Conservation (phyloP, 495 filamentous ascomycete genomes). For the Penicillium pancosmium region DNA sequence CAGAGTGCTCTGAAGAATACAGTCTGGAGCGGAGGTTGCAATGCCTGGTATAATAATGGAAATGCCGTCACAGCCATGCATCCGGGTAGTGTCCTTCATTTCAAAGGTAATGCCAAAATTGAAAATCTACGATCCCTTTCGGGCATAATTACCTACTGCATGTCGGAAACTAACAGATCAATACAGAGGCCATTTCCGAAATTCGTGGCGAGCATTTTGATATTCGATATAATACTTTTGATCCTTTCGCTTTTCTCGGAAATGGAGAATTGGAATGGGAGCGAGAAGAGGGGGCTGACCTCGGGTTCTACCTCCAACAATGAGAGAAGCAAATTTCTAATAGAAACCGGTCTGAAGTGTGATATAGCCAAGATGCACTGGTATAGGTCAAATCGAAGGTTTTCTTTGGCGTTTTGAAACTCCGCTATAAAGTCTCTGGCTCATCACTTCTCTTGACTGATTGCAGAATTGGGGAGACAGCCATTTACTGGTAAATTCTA, state of each 20-base stretch:
- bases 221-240: not conserved
- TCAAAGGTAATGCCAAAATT: not conserved
- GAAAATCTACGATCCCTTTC: too few species aligned
- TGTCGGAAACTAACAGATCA: too few species aligned
- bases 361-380: too few species aligned
- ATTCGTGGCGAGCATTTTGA: conserved; percentile 5
- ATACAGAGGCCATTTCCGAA: not conserved
- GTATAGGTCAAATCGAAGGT: too few species aligned
- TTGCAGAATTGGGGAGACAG: too few species aligned
- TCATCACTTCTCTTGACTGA: too few species aligned
- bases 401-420: too few species aligned
- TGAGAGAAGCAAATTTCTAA: too few species aligned
- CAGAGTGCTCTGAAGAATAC: conserved; percentile 2
- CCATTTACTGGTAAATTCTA: too few species aligned
- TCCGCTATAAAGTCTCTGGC: too few species aligned
- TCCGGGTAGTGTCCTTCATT: not conserved
- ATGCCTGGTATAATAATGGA: conserved; percentile 9
- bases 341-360: too few species aligned
- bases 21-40: conserved; percentile 9
- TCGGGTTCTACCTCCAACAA: conserved; percentile 18
- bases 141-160: not conserved
- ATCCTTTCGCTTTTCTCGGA: not conserved
- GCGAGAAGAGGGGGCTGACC: not conserved
- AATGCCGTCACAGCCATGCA: conserved; percentile 8
- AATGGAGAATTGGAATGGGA: conserved; percentile 6